Evolutionary conservation across 768 basidiomycete genomes (phyloP).

Genomic region (Hygrophoropsis aurantiaca): DNA sequence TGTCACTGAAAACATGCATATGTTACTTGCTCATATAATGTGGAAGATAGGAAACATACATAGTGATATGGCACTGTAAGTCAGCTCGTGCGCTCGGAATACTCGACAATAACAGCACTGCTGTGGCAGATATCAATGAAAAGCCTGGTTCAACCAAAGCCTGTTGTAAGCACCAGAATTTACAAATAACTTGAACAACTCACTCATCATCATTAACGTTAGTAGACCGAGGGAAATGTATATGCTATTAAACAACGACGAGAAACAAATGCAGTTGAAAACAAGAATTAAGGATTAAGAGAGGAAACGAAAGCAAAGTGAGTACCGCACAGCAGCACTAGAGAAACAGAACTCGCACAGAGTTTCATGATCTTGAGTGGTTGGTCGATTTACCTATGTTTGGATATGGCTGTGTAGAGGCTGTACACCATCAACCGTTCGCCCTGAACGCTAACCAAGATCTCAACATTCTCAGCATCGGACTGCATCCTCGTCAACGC

Average conservation of each 20-base stretch:
- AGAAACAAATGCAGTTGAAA: not conserved
- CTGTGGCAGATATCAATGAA: not conserved
- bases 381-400: too few relatives aligned
- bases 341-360: too few relatives aligned
- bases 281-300: not conserved
- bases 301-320: not conserved
- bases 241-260: too few relatives aligned
- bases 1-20: not conserved
- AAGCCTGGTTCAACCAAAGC: not conserved
- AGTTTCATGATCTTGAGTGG: too few relatives aligned
- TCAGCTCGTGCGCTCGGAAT: not conserved
- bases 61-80: not conserved
- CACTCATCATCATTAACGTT: too few relatives aligned
- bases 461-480: too few relatives aligned
- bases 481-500: too few relatives aligned
- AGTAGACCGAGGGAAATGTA: too few relatives aligned
- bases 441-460: too few relatives aligned
- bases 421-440: too few relatives aligned
- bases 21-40: not conserved
- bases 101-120: not conserved
- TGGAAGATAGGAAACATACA: not conserved
- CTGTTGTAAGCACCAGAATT: not conserved
- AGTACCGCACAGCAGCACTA: slow-evolving; percentile 1
- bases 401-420: too few relatives aligned
- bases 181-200: not conserved